Conservation (phyloP, 306 rosid species). For the Comarum palustre region DNA sequence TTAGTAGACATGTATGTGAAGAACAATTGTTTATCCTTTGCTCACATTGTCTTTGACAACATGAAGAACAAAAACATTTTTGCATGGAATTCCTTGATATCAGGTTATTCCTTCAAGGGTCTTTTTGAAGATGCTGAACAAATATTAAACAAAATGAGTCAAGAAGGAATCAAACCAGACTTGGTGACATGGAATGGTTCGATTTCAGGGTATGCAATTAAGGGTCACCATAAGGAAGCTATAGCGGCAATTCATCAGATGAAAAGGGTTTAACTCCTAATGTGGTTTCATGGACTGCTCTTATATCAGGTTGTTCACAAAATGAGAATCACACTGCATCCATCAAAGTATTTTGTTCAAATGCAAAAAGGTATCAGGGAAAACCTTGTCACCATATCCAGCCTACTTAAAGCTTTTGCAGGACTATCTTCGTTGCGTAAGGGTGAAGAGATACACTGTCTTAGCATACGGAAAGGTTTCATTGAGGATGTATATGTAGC, state of each 20-base stretch:
- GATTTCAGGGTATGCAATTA: conserved; percentile 55
- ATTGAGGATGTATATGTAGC: conserved; percentile 45
- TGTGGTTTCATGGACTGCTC: conserved; percentile 72
- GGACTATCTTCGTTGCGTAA: conserved; percentile 50
- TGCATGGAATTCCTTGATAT: conserved; percentile 67
- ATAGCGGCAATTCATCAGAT: conserved; percentile 38
- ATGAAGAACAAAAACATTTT: conserved; percentile 51
- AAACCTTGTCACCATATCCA: conserved; percentile 50
- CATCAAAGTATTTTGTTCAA: conserved; percentile 43
- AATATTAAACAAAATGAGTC: conserved; percentile 39
- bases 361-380: conserved; percentile 59
- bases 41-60: conserved; percentile 39
- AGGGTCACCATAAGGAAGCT: conserved; percentile 54
- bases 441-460: conserved; percentile 65
- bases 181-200: conserved; percentile 70
- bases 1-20: conserved; percentile 68
- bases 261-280: conserved; percentile 56
- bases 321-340: conserved; percentile 45
- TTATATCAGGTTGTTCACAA: conserved; percentile 62
- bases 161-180: conserved; percentile 55
- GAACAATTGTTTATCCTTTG: conserved; percentile 46
- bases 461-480: conserved; percentile 36
- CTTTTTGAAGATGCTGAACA: conserved; percentile 44
- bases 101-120: conserved; percentile 64
- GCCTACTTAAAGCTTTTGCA: conserved; percentile 57